These are phyloP conservation scores for Eucalyptus microcorys DNA, from an alignment of 345 rosid species.

Conservation along the genomic window DNA sequence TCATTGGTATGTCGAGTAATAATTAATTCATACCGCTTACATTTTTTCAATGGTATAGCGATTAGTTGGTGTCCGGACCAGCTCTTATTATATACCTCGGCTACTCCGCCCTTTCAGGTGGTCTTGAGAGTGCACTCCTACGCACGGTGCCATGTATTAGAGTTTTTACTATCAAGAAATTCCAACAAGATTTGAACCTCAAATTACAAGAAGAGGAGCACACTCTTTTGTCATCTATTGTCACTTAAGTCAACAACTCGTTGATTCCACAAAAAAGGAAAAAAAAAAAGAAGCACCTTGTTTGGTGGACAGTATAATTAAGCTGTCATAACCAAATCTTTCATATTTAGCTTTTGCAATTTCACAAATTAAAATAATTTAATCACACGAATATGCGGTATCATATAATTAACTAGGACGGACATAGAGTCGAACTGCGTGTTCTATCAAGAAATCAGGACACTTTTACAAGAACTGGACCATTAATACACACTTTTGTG, in stretches of 20 bases:
- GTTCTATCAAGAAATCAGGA: neutral
- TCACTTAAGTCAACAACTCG: neutral
- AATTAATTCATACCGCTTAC: too few relatives aligned
- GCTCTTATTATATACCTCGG: neutral
- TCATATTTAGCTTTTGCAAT: neutral
- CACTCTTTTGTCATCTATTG: neutral
- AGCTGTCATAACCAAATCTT: neutral
- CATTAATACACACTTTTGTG: neutral
- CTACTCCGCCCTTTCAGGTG: neutral
- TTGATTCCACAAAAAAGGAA: too few relatives aligned
- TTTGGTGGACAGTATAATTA: neutral
- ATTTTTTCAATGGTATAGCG: neutral
- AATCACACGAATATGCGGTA: neutral
- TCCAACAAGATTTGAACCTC: neutral
- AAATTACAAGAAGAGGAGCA: neutral
- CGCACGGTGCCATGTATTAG: rapidly evolving
- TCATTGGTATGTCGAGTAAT: too few relatives aligned
- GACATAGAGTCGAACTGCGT: neutral
- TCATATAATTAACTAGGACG: neutral
- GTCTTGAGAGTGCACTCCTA: neutral
- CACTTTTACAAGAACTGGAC: neutral
- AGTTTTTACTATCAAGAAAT: neutral
- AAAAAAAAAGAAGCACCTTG: too few relatives aligned
- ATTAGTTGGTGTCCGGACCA: neutral
- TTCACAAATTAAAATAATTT: neutral